phyloP scores from a whole-genome alignment of 768 basidiomycete species.

The Boletus patriciae region DNA sequence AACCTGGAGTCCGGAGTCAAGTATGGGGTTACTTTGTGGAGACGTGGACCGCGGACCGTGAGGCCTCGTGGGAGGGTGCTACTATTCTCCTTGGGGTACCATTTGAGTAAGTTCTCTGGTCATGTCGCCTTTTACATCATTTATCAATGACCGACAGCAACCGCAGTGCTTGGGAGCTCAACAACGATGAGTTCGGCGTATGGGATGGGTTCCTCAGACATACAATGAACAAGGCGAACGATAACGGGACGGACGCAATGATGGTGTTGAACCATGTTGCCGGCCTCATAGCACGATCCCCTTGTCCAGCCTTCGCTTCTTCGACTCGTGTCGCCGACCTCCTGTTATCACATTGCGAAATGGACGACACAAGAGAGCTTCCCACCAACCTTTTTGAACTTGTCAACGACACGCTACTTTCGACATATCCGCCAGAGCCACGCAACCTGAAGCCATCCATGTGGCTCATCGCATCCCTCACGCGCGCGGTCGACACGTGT shows the following conservation, averaged over 20 bases:
- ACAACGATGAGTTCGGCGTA: slow-evolving; percentile 49
- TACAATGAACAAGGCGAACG: slow-evolving; percentile 55
- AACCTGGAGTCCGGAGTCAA: slow-evolving; percentile 40
- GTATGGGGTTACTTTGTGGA: slow-evolving; percentile 61
- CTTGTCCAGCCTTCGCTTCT: slow-evolving; percentile 41
- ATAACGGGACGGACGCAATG: slow-evolving; percentile 55
- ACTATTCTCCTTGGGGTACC: slow-evolving; percentile 56
- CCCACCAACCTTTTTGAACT: slow-evolving; percentile 58
- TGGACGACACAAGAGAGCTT: slow-evolving; percentile 49
- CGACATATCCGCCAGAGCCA: slow-evolving; percentile 66
- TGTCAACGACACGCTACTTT: slow-evolving; percentile 56
- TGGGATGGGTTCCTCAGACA: slow-evolving; percentile 63
- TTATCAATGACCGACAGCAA: slow-evolving; percentile 30
- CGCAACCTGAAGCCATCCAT: slow-evolving; percentile 51
- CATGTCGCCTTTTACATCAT: neutral
- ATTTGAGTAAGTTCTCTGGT: slow-evolving; percentile 51
- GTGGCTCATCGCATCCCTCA: slow-evolving; percentile 64
- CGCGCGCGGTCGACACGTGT: slow-evolving; percentile 53
- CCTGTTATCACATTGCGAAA: slow-evolving; percentile 54
- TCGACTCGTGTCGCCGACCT: slow-evolving; percentile 60
- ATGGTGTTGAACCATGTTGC: slow-evolving; percentile 60
- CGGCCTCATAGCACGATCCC: slow-evolving; percentile 41
- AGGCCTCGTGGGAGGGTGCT: slow-evolving; percentile 54
- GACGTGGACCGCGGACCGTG: slow-evolving; percentile 50
- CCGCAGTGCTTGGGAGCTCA: slow-evolving; percentile 50